Evolutionary conservation across 169 alveolate genomes (phyloP).

Genomic region (Plasmodium sp.): DNA sequence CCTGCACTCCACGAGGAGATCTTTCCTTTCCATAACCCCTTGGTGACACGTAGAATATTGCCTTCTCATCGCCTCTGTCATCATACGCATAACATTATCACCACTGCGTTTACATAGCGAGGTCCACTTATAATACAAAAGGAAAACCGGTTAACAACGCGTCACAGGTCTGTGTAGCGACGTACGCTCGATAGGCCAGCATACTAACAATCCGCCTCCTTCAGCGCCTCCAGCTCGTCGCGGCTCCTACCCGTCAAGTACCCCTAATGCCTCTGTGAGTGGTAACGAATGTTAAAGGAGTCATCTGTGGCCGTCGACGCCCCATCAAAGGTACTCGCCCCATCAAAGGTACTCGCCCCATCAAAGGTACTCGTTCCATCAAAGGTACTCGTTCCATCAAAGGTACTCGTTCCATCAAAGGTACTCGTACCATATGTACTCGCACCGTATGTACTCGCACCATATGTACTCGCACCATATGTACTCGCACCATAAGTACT

Average conservation of each 20-base stretch:
- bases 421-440: neutral
- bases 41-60: neutral
- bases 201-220: neutral
- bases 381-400: too few relatives aligned
- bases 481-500: neutral
- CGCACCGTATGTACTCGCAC: neutral
- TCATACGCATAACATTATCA: too few relatives aligned
- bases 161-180: neutral
- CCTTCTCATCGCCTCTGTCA: too few relatives aligned
- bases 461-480: neutral
- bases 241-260: neutral
- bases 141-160: neutral
- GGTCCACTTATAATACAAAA: neutral
- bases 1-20: neutral
- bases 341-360: neutral
- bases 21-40: neutral
- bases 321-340: neutral
- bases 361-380: neutral
- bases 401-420: too few relatives aligned
- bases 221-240: neutral
- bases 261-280: neutral
- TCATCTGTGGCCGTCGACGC: neutral
- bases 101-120: neutral
- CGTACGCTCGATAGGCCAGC: neutral
- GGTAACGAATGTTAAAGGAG: neutral